A percentile compares a stretch with the other conserved stretches of the same genome.
Conservation (phyloP, 345 rosid species). For the Salix koriyanagi region DNA sequence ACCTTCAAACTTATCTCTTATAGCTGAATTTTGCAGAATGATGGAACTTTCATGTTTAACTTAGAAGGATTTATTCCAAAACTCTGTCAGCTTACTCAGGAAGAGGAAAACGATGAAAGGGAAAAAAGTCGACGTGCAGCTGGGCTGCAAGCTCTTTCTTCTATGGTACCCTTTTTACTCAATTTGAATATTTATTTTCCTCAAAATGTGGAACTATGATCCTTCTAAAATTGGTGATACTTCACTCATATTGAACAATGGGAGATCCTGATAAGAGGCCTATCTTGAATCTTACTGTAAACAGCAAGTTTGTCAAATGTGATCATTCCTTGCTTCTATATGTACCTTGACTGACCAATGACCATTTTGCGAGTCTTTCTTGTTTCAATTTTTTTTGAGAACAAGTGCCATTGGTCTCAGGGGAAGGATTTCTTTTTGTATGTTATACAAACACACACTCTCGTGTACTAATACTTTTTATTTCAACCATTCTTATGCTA, state of each 20-base stretch:
- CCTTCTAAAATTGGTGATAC: not conserved
- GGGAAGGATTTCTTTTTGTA: not conserved
- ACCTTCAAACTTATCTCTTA: slow-evolving; percentile 20
- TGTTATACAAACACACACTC: not conserved
- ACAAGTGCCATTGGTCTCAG: not conserved
- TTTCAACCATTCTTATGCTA: slow-evolving; percentile 22
- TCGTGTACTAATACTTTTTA: not conserved
- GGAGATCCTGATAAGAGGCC: not conserved
- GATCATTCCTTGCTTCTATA: not conserved
- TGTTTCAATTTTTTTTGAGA: not conserved
- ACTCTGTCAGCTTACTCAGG: slow-evolving; percentile 78
- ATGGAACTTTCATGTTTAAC: slow-evolving; percentile 77
- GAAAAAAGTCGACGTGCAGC: slow-evolving; percentile 54
- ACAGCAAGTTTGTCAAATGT: not conserved
- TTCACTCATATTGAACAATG: not conserved
- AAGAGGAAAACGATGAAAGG: slow-evolving; percentile 71
- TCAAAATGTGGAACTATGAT: not conserved
- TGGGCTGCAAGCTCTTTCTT: slow-evolving; percentile 83
- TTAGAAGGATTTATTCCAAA: slow-evolving; percentile 88
- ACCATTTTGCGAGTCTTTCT: not conserved
- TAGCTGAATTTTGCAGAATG: slow-evolving; percentile 56
- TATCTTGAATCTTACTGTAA: not conserved
- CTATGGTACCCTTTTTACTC: slow-evolving; percentile 56
- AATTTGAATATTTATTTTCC: not conserved
- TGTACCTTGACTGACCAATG: not conserved